Evolutionary conservation across 1,139 yeast genomes (phyloP).

Genomic region (Candida sojae): DNA sequence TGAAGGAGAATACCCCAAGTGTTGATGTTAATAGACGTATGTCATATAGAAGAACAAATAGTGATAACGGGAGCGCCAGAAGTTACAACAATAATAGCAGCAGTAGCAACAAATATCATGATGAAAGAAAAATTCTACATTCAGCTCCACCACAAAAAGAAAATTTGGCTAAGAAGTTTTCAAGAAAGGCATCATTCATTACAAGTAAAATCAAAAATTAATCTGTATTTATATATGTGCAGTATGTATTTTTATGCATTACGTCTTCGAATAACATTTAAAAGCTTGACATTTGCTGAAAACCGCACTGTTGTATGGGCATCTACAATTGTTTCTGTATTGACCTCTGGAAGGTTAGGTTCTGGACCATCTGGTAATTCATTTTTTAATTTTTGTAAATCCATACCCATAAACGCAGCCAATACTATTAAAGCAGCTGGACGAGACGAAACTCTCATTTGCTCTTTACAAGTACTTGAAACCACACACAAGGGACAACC

Average conservation of each 20-base stretch:
- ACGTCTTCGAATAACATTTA: conserved; percentile 33
- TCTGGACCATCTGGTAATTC: conserved; percentile 80
- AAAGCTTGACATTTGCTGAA: conserved; percentile 58
- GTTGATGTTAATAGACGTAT: conserved; percentile 7
- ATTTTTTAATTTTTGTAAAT: conserved; percentile 36
- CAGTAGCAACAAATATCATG: neutral
- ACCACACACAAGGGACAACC: conserved; percentile 93
- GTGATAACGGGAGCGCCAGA: conserved; percentile 7
- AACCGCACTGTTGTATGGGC: conserved; percentile 55
- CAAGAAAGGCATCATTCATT: conserved; percentile 35
- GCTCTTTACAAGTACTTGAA: conserved; percentile 76
- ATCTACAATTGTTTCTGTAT: conserved; percentile 68
- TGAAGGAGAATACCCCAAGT: conserved; percentile 7
- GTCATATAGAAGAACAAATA: conserved; percentile 12
- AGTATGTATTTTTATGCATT: neutral
- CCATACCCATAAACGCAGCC: conserved; percentile 50
- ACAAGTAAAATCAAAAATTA: conserved; percentile 21
- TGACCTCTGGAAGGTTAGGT: conserved; percentile 66
- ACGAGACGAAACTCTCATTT: conserved; percentile 79
- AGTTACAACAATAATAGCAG: neutral
- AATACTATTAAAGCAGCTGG: conserved; percentile 81
- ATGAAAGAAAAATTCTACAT: neutral
- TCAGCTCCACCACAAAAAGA: conserved; percentile 17
- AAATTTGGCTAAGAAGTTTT: conserved; percentile 30
- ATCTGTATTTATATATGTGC: neutral